Evolutionary conservation across 2,329 filamentous ascomycete genomes (phyloP).

Genomic region (Zasmidium angulare): DNA sequence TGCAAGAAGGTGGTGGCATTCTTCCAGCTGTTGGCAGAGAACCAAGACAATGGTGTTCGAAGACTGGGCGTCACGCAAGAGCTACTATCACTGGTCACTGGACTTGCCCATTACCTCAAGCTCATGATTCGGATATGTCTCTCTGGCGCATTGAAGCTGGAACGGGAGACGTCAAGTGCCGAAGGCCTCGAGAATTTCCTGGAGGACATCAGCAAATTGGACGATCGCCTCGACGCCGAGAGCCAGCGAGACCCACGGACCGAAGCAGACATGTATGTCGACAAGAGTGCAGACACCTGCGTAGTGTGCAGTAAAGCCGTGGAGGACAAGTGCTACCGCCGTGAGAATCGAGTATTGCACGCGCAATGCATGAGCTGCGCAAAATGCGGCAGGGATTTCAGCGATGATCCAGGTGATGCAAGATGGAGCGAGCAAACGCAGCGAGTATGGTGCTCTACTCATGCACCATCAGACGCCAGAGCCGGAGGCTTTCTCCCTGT

Average conservation of each 20-base stretch:
- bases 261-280: constrained; percentile 45
- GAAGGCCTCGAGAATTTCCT: constrained; percentile 81
- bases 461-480: constrained; percentile 55
- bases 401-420: constrained; percentile 66
- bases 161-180: constrained; percentile 74
- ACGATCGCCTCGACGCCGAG: constrained; percentile 71
- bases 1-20: constrained; percentile 99
- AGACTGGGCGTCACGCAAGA: constrained; percentile 97
- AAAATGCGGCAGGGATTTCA: constrained; percentile 73
- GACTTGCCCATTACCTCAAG: constrained; percentile 94
- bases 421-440: constrained; percentile 68
- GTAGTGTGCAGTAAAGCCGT: constrained; percentile 79
- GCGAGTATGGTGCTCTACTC: constrained; percentile 64
- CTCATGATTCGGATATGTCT: constrained; percentile 95
- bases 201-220: constrained; percentile 79
- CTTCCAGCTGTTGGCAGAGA: constrained; percentile 91
- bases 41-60: constrained; percentile 83
- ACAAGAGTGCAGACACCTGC: constrained; percentile 69
- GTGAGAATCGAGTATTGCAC: constrained; percentile 79
- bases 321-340: constrained; percentile 85
- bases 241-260: constrained; percentile 48
- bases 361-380: constrained; percentile 69
- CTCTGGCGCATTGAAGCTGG: constrained; percentile 86
- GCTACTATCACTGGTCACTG: constrained; percentile 93
- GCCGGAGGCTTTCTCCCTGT: constrained; percentile 67